Conservation (phyloP, 306 rosid genomes). For the Pyrus betulifolia region DNA sequence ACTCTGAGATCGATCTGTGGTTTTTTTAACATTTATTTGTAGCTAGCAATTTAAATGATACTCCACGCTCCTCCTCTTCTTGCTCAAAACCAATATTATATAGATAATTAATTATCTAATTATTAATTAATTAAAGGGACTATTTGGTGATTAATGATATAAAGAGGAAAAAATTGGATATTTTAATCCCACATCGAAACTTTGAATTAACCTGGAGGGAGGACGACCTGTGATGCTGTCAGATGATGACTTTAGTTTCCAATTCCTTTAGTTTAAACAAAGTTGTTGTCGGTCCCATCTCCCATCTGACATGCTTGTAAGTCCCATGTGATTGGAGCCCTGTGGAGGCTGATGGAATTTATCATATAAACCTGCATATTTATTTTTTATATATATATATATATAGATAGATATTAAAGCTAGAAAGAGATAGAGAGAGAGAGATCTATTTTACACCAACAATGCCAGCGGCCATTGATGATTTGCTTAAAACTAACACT, state of each 20-base stretch:
- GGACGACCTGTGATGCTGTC: slow-evolving; percentile 6
- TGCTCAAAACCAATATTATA: background rate
- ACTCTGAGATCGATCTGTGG: background rate
- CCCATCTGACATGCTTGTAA: slow-evolving; percentile 26
- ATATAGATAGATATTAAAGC: background rate
- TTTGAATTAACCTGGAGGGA: background rate
- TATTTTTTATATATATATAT: background rate
- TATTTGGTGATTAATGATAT: background rate
- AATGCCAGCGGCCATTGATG: background rate
- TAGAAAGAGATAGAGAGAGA: background rate
- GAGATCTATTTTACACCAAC: background rate
- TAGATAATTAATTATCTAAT: background rate
- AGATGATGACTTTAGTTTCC: slow-evolving; percentile 21
- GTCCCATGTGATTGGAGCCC: slow-evolving; percentile 38
- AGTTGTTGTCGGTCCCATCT: slow-evolving; percentile 17
- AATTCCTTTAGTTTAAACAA: slow-evolving; percentile 9
- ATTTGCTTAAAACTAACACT: background rate
- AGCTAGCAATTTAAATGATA: background rate
- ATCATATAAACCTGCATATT: background rate
- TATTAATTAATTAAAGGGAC: background rate
- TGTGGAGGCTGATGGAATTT: background rate
- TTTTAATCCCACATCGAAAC: background rate
- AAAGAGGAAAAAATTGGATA: background rate
- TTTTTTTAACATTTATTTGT: background rate
- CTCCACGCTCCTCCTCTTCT: background rate